Conservation (phyloP, 2,329 filamentous ascomycete species). For the Botrytis galanthina region DNA sequence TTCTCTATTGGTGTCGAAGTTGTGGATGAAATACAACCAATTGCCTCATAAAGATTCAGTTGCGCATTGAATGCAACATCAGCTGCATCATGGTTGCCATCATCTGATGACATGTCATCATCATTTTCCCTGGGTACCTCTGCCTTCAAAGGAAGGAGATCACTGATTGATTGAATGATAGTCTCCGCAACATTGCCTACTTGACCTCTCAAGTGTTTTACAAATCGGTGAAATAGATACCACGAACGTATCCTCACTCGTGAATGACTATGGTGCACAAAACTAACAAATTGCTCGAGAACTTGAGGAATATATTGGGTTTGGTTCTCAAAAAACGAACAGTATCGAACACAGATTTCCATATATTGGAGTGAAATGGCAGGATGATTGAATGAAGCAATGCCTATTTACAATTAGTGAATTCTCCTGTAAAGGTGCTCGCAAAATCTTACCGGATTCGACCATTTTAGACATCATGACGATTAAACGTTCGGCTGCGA, state of each 20-base stretch:
- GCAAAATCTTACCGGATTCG: conserved; percentile 68
- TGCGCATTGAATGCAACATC: conserved; percentile 90
- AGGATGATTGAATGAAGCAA: conserved; percentile 82
- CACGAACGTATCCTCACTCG: conserved; percentile 89
- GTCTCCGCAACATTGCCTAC: conserved; percentile 88
- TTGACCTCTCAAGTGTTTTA: conserved; percentile 80
- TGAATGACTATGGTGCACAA: conserved; percentile 84
- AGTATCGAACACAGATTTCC: conserved; percentile 96
- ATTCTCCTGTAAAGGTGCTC: conserved; percentile 19
- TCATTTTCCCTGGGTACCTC: conserved; percentile 75
- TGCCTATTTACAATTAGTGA: conserved; percentile 53
- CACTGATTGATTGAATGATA: conserved; percentile 84
- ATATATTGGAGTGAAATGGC: conserved; percentile 95
- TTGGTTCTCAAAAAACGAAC: conserved; percentile 86
- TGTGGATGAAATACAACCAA: conserved; percentile 88
- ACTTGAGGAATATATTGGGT: conserved; percentile 78
- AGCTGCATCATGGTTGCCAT: conserved; percentile 85
- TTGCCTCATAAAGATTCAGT: conserved; percentile 89
- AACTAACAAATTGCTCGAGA: conserved; percentile 84
- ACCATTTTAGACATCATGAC: conserved; percentile 97
- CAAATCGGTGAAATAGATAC: conserved; percentile 93
- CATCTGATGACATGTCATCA: conserved; percentile 92
- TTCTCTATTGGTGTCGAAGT: conserved; percentile 74
- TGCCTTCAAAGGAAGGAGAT: conserved; percentile 86
- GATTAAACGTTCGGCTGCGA: conserved; percentile 76